Conservation (phyloP, 2,329 filamentous ascomycete species). For the Diaporthe longicolla region DNA sequence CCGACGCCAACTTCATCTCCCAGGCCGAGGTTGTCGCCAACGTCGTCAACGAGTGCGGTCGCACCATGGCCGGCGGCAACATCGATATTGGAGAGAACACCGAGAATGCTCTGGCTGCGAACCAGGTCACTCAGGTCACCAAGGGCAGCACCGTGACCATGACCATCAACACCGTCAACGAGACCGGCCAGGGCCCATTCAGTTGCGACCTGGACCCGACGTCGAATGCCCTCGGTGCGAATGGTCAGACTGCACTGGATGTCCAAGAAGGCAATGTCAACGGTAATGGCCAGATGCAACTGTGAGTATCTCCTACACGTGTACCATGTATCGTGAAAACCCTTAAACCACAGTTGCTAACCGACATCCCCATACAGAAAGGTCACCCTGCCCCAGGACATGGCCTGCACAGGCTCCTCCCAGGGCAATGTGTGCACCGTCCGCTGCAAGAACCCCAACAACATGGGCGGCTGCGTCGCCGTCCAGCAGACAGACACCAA, state of each 20-base stretch:
- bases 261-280: conserved; percentile 63
- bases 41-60: conserved; percentile 70
- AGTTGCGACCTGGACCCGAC: conserved; percentile 63
- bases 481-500: conserved; percentile 64
- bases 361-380: conserved; percentile 46
- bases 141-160: conserved; percentile 59
- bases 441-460: conserved; percentile 66
- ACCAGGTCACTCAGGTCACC: conserved; percentile 62
- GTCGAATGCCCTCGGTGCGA: conserved; percentile 58
- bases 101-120: conserved; percentile 61
- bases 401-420: conserved; percentile 64
- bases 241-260: conserved; percentile 58
- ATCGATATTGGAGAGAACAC: conserved; percentile 71
- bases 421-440: conserved; percentile 70
- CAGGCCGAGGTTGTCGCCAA: conserved; percentile 65
- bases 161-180: conserved; percentile 63
- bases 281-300: conserved; percentile 60
- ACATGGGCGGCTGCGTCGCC: conserved; percentile 67
- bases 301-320: conserved; percentile 52
- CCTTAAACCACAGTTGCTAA: conserved; percentile 49
- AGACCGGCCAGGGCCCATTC: conserved; percentile 65
- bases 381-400: conserved; percentile 61
- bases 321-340: neutral
- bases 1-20: conserved; percentile 72
- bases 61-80: conserved; percentile 70